Conservation (phyloP, 805 yeast genomes). For the Sungouiozyma ichnusensis region DNA sequence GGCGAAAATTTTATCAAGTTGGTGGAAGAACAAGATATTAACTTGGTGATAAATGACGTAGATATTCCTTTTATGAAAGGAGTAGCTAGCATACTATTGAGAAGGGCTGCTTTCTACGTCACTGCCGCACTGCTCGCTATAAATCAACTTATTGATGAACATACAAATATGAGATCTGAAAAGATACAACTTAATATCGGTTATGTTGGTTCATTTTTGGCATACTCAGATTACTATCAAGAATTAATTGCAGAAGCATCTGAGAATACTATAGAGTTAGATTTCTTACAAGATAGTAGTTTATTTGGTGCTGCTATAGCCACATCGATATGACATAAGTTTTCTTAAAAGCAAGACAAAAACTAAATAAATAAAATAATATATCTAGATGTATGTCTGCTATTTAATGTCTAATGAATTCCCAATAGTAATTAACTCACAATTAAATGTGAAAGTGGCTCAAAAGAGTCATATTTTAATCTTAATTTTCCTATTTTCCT, state of each 20-base stretch:
- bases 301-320: conserved; percentile 22
- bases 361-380: no score
- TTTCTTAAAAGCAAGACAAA: no score
- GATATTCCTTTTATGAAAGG: conserved; percentile 4
- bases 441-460: no score
- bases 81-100: conserved; percentile 11
- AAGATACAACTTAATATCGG: conserved; percentile 11
- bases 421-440: no score
- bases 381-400: no score
- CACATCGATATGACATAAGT: conserved; percentile 6
- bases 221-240: conserved; percentile 12
- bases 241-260: conserved; percentile 10
- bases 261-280: conserved; percentile 7
- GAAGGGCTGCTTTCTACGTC: conserved; percentile 19
- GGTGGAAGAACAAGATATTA: conserved; percentile 4
- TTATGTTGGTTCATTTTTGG: conserved; percentile 22
- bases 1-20: conserved; percentile 15
- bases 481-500: not conserved
- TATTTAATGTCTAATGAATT: no score
- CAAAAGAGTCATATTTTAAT: no score
- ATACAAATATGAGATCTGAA: not conserved
- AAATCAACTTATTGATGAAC: conserved; percentile 1
- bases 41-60: conserved; percentile 1
- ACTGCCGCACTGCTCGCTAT: conserved; percentile 15
- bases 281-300: conserved; percentile 19